Conservation (phyloP, 2,329 filamentous ascomycete species). For the Cyclaneusma minus region DNA sequence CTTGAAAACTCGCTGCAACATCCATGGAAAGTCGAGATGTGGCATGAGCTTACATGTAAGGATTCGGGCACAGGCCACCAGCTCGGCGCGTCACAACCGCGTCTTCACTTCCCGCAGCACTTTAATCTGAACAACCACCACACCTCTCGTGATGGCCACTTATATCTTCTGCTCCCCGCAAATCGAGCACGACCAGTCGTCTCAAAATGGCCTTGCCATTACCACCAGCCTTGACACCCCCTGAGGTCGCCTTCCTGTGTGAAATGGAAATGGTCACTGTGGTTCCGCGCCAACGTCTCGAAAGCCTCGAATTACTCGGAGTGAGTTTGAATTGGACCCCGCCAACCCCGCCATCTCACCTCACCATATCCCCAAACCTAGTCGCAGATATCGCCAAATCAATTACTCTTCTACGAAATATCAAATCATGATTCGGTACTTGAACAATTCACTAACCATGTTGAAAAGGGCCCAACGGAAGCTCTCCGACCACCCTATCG, state of each 20-base stretch:
- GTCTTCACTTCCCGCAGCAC: too few species aligned
- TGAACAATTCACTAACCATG: constrained; percentile 3
- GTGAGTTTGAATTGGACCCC: constrained; percentile 58
- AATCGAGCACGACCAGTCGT: too few species aligned
- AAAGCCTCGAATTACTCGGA: constrained; percentile 68
- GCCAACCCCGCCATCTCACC: constrained; percentile 16
- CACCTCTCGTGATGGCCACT: too few species aligned
- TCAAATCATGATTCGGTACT: constrained; percentile 4
- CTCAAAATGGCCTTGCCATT: constrained; percentile 21
- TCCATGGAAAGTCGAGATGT: too few species aligned
- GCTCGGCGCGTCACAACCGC: too few species aligned
- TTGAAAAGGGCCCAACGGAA: constrained; percentile 56
- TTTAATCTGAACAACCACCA: too few species aligned
- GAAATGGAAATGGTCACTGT: constrained; percentile 96
- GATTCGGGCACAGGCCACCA: too few species aligned
- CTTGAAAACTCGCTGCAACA: too few species aligned
- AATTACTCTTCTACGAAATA: constrained; percentile 13
- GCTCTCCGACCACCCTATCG: constrained; percentile 68
- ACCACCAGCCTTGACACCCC: constrained; percentile 49
- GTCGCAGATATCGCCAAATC: too few species aligned
- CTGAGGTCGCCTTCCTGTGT: constrained; percentile 85
- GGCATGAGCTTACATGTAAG: too few species aligned
- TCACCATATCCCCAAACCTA: constrained; percentile 9
- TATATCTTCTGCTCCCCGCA: too few species aligned
- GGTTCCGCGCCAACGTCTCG: constrained; percentile 78